Evolutionary conservation across 2,329 filamentous ascomycete genomes (phyloP).

Genomic region (Bretziella fagacearum): DNA sequence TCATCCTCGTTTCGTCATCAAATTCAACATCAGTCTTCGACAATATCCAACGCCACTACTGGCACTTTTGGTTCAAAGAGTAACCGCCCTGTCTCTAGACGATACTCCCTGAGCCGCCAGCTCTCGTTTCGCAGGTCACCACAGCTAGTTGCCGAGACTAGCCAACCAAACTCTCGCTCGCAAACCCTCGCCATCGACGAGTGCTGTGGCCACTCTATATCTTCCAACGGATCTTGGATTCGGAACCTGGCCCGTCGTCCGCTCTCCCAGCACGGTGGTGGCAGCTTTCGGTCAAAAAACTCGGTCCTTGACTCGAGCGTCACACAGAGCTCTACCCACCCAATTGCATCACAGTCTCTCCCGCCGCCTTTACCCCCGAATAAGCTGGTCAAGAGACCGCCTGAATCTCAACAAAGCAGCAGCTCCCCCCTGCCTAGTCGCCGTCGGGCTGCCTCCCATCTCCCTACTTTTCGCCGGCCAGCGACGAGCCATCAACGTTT

Average conservation of each 20-base stretch:
- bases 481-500: slow-evolving; percentile 67
- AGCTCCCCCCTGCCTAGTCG: slow-evolving; percentile 26
- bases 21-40: slow-evolving; percentile 15
- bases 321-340: slow-evolving; percentile 13
- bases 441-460: slow-evolving; percentile 39
- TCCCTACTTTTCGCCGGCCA: slow-evolving; percentile 51
- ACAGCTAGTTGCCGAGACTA: slow-evolving; percentile 18
- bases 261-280: slow-evolving; percentile 41
- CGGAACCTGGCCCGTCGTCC: slow-evolving; percentile 51
- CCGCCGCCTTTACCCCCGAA: slow-evolving; percentile 41
- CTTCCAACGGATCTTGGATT: slow-evolving; percentile 51
- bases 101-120: slow-evolving; percentile 12
- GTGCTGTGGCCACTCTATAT: slow-evolving; percentile 37
- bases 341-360: slow-evolving; percentile 17
- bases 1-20: slow-evolving; percentile 9
- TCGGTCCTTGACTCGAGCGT: slow-evolving; percentile 34
- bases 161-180: slow-evolving; percentile 11
- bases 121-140: slow-evolving; percentile 11
- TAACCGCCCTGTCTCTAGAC: slow-evolving; percentile 18
- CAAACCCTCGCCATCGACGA: slow-evolving; percentile 23
- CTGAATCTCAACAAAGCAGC: slow-evolving; percentile 32
- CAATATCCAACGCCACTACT: slow-evolving; percentile 15
- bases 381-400: slow-evolving; percentile 59
- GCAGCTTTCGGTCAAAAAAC: slow-evolving; percentile 47
- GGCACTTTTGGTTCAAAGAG: slow-evolving; percentile 12